A percentile compares a stretch with the other conserved stretches of the same genome.
Evolutionary conservation across 805 yeast genomes (phyloP).

Genomic region (Zygoascus ofunaensis): DNA sequence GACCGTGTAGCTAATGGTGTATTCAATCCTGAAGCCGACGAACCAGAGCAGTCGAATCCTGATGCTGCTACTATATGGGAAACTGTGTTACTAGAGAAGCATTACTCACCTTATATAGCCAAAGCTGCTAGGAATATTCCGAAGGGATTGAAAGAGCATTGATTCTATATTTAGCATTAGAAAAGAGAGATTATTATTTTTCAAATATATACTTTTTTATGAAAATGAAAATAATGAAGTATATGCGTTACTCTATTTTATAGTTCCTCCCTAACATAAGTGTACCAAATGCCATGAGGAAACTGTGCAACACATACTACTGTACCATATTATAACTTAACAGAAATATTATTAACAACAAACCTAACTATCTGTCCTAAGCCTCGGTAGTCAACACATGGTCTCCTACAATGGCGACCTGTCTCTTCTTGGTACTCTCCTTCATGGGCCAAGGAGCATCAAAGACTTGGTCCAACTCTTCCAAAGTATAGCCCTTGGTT

Average conservation of each 20-base stretch:
- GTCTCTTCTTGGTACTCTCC: slow-evolving; percentile 9
- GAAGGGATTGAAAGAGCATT: neutral
- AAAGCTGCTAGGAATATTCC: slow-evolving; percentile 41
- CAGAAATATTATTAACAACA: too few relatives aligned
- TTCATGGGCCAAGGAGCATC: slow-evolving; percentile 11
- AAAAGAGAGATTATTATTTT: too few relatives aligned
- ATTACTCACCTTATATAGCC: slow-evolving; percentile 74
- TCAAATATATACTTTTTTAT: too few relatives aligned
- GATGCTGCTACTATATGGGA: slow-evolving; percentile 93
- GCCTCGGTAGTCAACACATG: neutral
- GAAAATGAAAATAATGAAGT: too few relatives aligned
- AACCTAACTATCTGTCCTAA: neutral
- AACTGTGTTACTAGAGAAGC: slow-evolving; percentile 63
- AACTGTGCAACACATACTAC: too few relatives aligned
- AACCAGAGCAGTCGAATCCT: slow-evolving; percentile 68
- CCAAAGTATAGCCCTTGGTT: slow-evolving; percentile 69
- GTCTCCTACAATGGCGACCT: slow-evolving; percentile 1
- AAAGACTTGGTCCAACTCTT: slow-evolving; percentile 60
- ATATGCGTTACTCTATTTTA: too few relatives aligned
- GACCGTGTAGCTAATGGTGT: slow-evolving; percentile 80
- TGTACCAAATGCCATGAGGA: too few relatives aligned
- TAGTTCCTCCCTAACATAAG: too few relatives aligned
- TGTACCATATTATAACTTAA: too few relatives aligned
- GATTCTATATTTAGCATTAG: too few relatives aligned
- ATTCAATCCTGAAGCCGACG: slow-evolving; percentile 54